phyloP scores from a whole-genome alignment of 139 green algal genomes.

The Coelastrella sp. region DNA sequence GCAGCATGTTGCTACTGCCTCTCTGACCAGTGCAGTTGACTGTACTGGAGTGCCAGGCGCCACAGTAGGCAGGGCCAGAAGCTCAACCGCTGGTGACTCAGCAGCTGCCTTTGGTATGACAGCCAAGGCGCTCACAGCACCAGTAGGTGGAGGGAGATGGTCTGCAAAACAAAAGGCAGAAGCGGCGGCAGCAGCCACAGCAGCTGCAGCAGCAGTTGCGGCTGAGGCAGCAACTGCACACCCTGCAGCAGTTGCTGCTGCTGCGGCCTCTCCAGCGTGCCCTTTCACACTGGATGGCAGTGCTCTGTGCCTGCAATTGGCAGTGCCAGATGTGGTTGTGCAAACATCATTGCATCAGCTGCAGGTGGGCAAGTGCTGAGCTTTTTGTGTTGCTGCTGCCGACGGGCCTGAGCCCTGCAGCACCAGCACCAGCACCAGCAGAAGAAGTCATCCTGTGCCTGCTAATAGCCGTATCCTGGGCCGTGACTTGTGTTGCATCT shows the following conservation, averaged over 20 bases:
- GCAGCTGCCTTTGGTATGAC: background rate
- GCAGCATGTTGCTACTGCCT: background rate
- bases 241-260: conserved; percentile 13
- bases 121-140: background rate
- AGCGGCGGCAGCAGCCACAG: conserved; percentile 30
- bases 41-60: background rate
- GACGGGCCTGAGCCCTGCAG: no score
- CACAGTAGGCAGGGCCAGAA: background rate
- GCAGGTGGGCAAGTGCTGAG: background rate
- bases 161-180: background rate
- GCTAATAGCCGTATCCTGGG: no score
- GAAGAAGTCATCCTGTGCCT: no score
- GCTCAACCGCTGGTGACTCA: background rate
- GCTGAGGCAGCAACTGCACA: conserved; percentile 10
- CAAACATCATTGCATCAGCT: background rate
- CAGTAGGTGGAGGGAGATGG: background rate
- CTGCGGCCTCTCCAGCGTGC: background rate
- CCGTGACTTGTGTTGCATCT: no score
- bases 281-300: conserved; percentile 14
- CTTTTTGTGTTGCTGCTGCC: no score
- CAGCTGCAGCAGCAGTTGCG: conserved; percentile 14
- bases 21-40: background rate
- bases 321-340: conserved; percentile 42
- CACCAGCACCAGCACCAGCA: no score
- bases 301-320: conserved; percentile 29